A percentile compares a stretch with the other conserved stretches of the same genome.
These are phyloP conservation scores for Pseudogymnoascus sp. DNA, from an alignment of 2,329 filamentous ascomycete genomes.

Conservation along the genomic window DNA sequence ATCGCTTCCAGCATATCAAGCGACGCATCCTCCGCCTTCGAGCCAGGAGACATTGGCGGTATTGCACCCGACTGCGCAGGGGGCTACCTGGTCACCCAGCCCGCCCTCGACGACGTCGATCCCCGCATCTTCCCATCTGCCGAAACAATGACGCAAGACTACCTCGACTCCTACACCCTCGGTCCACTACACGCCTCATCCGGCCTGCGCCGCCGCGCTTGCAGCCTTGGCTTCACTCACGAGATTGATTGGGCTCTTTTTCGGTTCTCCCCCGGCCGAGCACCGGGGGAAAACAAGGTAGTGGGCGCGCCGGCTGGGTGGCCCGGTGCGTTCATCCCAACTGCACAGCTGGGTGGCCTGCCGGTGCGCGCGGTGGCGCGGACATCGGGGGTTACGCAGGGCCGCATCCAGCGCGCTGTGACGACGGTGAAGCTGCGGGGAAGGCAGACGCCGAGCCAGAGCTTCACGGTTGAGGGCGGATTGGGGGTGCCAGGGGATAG, in stretches of 20 bases:
- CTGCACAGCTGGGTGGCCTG: constrained; percentile 58
- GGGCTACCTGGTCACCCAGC: constrained; percentile 78
- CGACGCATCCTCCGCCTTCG: constrained; percentile 45
- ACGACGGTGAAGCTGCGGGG: constrained; percentile 82
- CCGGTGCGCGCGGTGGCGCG: constrained; percentile 83
- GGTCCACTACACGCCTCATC: constrained; percentile 85
- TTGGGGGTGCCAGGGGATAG: constrained; percentile 77
- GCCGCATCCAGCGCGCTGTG: constrained; percentile 68
- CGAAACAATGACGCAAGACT: constrained; percentile 67
- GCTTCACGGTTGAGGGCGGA: constrained; percentile 47
- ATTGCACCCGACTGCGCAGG: constrained; percentile 71
- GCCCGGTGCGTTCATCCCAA: constrained; percentile 51
- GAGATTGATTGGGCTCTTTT: constrained; percentile 96
- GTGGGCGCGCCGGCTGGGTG: constrained; percentile 26
- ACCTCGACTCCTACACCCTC: constrained; percentile 70
- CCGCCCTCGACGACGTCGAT: constrained; percentile 80
- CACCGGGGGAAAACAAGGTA: constrained; percentile 65
- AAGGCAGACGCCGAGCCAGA: constrained; percentile 69
- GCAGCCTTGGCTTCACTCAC: constrained; percentile 60
- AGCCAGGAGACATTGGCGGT: constrained; percentile 50
- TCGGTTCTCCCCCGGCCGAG: constrained; percentile 62
- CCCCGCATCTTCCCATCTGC: constrained; percentile 68
- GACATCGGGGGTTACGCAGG: constrained; percentile 74
- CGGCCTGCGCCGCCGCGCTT: constrained; percentile 68
- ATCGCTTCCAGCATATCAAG: constrained; percentile 18